Conservation (phyloP, 2,329 filamentous ascomycete species). For the Nemania sp. region DNA sequence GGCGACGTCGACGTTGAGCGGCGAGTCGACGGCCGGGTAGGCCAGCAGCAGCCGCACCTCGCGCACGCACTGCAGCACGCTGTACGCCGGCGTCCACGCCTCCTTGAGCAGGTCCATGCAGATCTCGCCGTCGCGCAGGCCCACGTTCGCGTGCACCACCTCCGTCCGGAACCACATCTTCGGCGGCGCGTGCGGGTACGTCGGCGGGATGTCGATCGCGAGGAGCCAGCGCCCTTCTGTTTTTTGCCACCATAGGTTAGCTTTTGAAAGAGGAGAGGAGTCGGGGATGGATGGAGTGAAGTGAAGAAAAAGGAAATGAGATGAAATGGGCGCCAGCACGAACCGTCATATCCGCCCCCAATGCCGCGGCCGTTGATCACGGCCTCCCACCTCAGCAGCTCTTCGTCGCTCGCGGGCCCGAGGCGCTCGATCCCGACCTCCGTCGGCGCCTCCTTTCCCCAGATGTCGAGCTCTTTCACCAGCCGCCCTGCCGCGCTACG, state of each 20-base stretch:
- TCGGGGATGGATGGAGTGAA: background rate
- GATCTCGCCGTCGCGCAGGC: constrained; percentile 77
- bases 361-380: constrained; percentile 62
- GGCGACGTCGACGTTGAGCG: constrained; percentile 79
- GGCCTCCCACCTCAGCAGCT: constrained; percentile 61
- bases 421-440: constrained; percentile 63
- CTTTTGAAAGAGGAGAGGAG: background rate
- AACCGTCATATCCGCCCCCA: constrained; percentile 60
- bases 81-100: constrained; percentile 85
- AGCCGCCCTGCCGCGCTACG: constrained; percentile 59
- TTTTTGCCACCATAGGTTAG: background rate
- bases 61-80: constrained; percentile 73
- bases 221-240: constrained; percentile 80
- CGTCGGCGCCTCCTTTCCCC: constrained; percentile 51
- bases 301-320: background rate
- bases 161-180: constrained; percentile 79
- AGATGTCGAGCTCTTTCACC: constrained; percentile 60
- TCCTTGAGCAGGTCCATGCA: constrained; percentile 84
- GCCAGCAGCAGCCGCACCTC: constrained; percentile 71
- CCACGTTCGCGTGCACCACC: constrained; percentile 82
- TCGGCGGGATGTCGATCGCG: constrained; percentile 71
- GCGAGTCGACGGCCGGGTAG: constrained; percentile 71
- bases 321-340: background rate
- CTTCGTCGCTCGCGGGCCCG: constrained; percentile 56
- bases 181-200: constrained; percentile 80